Evolutionary conservation across 768 basidiomycete genomes (phyloP), one percentile per base, ranked within the genome.

Genomic region (Tulasnella sp.): DNA sequence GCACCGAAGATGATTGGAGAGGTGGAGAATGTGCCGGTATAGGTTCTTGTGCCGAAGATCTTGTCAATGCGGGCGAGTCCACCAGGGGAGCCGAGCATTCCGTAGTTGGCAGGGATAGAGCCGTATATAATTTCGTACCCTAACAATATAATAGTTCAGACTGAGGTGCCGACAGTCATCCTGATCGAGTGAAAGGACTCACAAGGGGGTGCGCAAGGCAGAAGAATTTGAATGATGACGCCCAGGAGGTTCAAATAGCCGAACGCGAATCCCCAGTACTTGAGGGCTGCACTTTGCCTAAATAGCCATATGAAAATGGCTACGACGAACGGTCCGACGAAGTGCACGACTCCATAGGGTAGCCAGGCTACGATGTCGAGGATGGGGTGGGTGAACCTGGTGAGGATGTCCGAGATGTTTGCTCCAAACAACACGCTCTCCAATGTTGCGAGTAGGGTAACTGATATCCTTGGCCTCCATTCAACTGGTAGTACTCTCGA

Each of bases 41-140:
- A 99, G 14, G 90, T 90, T 52, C 88, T 86, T 0, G 89, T 86
- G 79, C 92, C 91, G 84, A 99, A 94, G 56, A 99, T 88, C 46
- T 90, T 89, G 85, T 99, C 98, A 80, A 99, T 98, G 73, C 97
- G 92, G 38, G 92, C 91, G 18, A 99, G 90, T 1, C 98, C 98
- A 12, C 96, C 97, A 2, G 98, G 91, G 0, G 96, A 98, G 31
- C 98, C 98, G 71, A 90, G 91, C 89, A 97, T 96, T 73, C 87
- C 87, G 87, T 99, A 99, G 83, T 95, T 90, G 42, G 98, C 98
- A 0, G 98, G 98, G 0, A 95, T 97, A 48, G 98, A 91, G 1
- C 98, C 98, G 84, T 99, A 92, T 82, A 98, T 95, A 82, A 99
- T 89, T 84, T 99, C 97, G 85, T 99, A 99, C 98, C 98, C 88